Conservation (phyloP, 768 basidiomycete genomes). For the Hirschioporus abietinus region DNA sequence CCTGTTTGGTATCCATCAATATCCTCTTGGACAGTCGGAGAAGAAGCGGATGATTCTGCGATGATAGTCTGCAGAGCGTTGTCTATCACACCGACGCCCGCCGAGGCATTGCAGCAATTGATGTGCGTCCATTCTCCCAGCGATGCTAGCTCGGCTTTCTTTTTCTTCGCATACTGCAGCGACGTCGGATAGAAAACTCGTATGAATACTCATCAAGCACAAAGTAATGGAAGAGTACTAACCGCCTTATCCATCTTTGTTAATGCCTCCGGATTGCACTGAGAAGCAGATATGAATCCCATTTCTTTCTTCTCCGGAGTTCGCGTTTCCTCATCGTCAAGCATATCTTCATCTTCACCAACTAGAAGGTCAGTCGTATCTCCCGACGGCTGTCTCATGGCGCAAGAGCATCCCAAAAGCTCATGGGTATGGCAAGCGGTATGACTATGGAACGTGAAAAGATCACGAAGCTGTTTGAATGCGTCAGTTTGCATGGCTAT, state of each 20-base stretch:
- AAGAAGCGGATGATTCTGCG: constrained; percentile 37
- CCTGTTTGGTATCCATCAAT: constrained; percentile 38
- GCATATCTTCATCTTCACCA: constrained; percentile 22
- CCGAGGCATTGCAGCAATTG: constrained; percentile 52
- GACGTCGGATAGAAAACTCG: constrained; percentile 6
- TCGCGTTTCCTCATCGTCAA: constrained; percentile 25
- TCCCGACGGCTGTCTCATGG: constrained; percentile 15
- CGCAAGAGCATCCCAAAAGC: constrained; percentile 76
- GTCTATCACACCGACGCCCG: constrained; percentile 24
- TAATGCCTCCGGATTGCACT: constrained; percentile 41
- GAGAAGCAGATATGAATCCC: constrained; percentile 64
- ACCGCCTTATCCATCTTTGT: constrained; percentile 52
- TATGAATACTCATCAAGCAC: constrained; percentile 6
- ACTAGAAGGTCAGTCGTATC: constrained; percentile 7
- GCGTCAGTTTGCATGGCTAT: constrained; percentile 3
- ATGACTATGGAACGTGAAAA: constrained; percentile 79
- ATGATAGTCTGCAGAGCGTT: constrained; percentile 64
- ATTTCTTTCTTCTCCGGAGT: constrained; percentile 19
- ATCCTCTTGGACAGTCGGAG: constrained; percentile 25
- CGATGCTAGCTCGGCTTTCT: constrained; percentile 61
- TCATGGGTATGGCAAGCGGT: constrained; percentile 92
- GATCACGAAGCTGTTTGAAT: constrained; percentile 68
- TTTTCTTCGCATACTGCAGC: constrained; percentile 57
- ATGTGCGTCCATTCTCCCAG: constrained; percentile 84
- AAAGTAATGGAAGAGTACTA: constrained; percentile 13